Evolutionary conservation across 495 filamentous ascomycete species (phyloP).

Genomic region (Neurospora sp.): DNA sequence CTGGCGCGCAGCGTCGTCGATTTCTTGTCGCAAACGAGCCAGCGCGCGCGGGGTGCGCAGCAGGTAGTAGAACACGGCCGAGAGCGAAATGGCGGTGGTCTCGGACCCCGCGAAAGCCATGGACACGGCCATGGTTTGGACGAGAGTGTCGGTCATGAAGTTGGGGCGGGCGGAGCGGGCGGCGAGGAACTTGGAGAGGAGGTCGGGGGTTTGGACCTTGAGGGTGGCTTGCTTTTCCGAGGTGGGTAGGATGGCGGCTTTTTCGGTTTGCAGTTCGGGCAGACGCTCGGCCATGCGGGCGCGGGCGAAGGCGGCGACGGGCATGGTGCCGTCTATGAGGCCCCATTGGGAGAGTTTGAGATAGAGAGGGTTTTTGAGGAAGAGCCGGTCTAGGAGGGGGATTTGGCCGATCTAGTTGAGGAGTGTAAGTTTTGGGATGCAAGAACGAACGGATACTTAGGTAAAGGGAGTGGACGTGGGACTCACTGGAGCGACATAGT

Average conservation of each 20-base stretch:
- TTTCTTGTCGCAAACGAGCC: conserved; percentile 35
- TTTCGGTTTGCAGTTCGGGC: conserved; percentile 22
- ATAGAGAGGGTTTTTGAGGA: conserved; percentile 52
- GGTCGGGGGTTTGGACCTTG: conserved; percentile 44
- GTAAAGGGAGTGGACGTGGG: background rate
- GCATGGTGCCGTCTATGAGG: conserved; percentile 45
- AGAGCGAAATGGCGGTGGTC: conserved; percentile 53
- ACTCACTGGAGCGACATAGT: conserved; percentile 50
- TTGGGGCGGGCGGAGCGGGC: conserved; percentile 48
- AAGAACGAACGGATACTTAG: background rate
- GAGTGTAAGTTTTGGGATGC: conserved; percentile 5
- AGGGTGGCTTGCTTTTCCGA: conserved; percentile 25
- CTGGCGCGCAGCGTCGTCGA: conserved; percentile 39
- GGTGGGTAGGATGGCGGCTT: conserved; percentile 27
- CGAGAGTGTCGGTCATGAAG: conserved; percentile 54
- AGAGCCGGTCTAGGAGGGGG: conserved; percentile 48
- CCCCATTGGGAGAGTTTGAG: conserved; percentile 39
- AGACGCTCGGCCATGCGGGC: conserved; percentile 43
- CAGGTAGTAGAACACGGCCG: conserved; percentile 55
- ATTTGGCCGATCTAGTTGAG: conserved; percentile 47
- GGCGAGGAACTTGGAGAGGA: conserved; percentile 51
- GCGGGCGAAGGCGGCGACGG: conserved; percentile 51
- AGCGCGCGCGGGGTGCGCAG: conserved; percentile 42
- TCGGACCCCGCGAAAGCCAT: conserved; percentile 59
- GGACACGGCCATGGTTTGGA: conserved; percentile 54